A percentile compares a stretch with the other conserved stretches of the same genome.
phyloP scores from a whole-genome alignment of 2,329 filamentous ascomycete genomes.

The Trichoderma sp. region DNA sequence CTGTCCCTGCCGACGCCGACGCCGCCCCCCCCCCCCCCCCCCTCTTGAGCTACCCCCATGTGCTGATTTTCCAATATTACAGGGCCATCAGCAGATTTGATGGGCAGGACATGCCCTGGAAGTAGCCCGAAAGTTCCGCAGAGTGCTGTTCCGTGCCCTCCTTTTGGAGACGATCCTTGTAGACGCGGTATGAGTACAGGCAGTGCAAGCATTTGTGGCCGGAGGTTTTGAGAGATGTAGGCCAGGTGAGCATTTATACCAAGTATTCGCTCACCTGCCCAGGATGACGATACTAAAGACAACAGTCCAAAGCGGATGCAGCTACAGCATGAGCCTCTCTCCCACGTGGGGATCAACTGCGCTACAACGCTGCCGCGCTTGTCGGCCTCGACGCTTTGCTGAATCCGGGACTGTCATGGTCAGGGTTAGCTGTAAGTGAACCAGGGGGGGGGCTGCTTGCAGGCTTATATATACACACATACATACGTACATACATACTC shows the following conservation, averaged over 20 bases:
- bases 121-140: background rate
- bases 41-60: background rate
- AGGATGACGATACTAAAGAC: background rate
- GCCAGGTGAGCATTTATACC: background rate
- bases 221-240: background rate
- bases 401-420: background rate
- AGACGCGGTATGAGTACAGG: background rate
- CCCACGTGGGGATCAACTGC: constrained; percentile 13
- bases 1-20: too few species aligned
- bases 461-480: too few species aligned
- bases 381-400: constrained; percentile 4
- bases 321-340: background rate
- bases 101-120: background rate
- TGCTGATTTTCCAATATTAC: constrained; percentile 13
- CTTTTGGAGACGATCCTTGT: background rate
- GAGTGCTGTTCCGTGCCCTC: background rate
- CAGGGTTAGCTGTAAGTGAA: background rate
- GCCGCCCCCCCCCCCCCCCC: background rate
- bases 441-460: background rate
- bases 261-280: background rate
- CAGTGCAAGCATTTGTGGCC: background rate
- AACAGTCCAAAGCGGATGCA: background rate
- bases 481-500: too few species aligned
- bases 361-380: constrained; percentile 11
- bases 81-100: constrained; percentile 15